Evolutionary conservation across 257 asterid species (phyloP).

Genomic region (Solanum arcanum): DNA sequence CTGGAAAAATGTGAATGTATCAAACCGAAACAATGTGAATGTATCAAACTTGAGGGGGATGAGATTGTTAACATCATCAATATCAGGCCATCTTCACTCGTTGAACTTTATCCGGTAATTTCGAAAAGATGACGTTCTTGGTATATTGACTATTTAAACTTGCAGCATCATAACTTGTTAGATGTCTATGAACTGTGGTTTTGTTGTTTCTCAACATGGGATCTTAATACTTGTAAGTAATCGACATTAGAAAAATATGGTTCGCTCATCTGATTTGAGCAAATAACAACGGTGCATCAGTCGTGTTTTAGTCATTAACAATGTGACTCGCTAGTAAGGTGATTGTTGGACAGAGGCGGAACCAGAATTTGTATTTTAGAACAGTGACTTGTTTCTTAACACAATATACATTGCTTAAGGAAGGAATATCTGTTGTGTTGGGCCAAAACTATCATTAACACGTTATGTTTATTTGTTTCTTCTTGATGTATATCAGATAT

Average conservation of each 20-base stretch:
- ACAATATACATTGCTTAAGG: not conserved
- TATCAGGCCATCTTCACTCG: conserved; percentile 43
- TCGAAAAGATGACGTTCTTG: not conserved
- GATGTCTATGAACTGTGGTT: not conserved
- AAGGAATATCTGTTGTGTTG: not conserved
- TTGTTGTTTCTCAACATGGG: not conserved
- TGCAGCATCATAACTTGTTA: not conserved
- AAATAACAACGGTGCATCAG: not conserved
- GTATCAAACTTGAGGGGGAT: conserved; percentile 45
- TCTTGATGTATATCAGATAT: conserved; percentile 31
- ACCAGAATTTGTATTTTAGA: not conserved
- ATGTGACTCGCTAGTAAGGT: not conserved
- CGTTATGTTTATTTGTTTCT: not conserved
- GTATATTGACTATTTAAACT: not conserved
- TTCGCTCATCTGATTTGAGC: not conserved
- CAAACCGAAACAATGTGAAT: conserved; percentile 24
- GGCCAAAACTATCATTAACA: not conserved
- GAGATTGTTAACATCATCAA: conserved; percentile 65
- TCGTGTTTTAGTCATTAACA: not conserved
- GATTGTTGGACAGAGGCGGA: not conserved
- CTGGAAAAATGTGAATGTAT: conserved; percentile 39
- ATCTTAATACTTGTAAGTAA: not conserved
- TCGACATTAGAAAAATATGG: not conserved
- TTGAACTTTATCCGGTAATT: conserved; percentile 54
- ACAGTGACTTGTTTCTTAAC: not conserved